phyloP scores from a whole-genome alignment of 768 basidiomycete species.

The Tricholoma hemisulphureum region DNA sequence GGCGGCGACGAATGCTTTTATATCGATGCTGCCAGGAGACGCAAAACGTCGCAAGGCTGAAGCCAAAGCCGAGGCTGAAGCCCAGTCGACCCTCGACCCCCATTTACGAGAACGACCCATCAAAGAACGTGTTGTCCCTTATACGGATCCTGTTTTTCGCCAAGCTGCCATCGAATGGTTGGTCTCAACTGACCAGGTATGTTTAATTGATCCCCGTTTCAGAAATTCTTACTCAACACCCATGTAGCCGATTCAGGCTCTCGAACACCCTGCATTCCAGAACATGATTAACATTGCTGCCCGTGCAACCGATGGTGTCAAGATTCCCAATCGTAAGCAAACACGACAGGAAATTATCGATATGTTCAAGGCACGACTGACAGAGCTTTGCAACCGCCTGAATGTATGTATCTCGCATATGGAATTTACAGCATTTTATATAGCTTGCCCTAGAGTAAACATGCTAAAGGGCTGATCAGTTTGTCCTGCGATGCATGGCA shows the following conservation, averaged over 20 bases:
- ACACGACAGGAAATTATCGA: slow-evolving; percentile 23
- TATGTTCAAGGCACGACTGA: slow-evolving; percentile 15
- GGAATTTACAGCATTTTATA: too few relatives aligned
- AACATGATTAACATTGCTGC: slow-evolving; percentile 33
- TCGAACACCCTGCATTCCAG: slow-evolving; percentile 31
- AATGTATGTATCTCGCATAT: background rate
- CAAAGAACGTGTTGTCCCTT: slow-evolving; percentile 18
- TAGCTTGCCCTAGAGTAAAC: too few relatives aligned
- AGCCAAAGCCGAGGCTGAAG: slow-evolving; percentile 4
- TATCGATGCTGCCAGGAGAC: slow-evolving; percentile 26
- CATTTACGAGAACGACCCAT: slow-evolving; percentile 19
- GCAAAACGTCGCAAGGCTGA: slow-evolving; percentile 8
- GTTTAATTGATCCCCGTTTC: too few relatives aligned
- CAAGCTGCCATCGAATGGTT: too few relatives aligned
- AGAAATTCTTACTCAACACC: too few relatives aligned
- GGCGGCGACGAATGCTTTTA: slow-evolving; percentile 18
- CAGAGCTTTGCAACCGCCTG: background rate
- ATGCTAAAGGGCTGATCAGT: too few relatives aligned
- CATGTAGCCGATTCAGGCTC: slow-evolving; percentile 29
- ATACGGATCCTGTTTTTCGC: slow-evolving; percentile 26
- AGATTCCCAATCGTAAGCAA: slow-evolving; percentile 24
- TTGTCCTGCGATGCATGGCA: too few relatives aligned
- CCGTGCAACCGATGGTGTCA: slow-evolving; percentile 30
- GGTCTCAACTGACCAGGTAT: too few relatives aligned
- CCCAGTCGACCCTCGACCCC: slow-evolving; percentile 13